Base-by-base conservation (phyloP, 495 filamentous ascomycete genomes). In the Neurospora hispaniola region DNA sequence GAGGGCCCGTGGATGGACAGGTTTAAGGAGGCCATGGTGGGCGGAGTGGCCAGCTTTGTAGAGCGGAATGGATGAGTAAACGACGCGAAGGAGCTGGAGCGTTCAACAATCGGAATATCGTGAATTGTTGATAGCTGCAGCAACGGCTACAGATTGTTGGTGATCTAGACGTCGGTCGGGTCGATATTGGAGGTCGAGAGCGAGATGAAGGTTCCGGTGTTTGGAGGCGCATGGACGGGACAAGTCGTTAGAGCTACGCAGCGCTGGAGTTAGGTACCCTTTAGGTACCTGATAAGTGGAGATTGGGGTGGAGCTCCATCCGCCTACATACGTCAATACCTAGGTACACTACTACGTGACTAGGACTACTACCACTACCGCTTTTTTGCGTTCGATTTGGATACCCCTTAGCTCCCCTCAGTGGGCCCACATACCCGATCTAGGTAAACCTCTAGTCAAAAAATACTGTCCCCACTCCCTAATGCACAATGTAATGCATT, bases 1-100 rank as follows among this genome's bases (percentile, higher is more conserved):
- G 94, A 95, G 43, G 94, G 90, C 27, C 96, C 94, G 82, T 98
- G 94, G 81, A 87, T 87, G 71, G 94, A 97, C 73, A 93, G 85
- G 80, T 99, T 98, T 75, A 99, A 89, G 69, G 94, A 91, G 42
- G 96, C 92, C 96, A 99, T 99, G 59, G 75, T 76, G 70, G 66
- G 41, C 75, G 39, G 68, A 44, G 62, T 70, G 48, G 69, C 38
- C 69, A 44, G 35, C 39, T 40, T 35, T 42, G 44, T n/a, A 16
- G 44, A 59, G 31, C 41, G 31, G 44, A 46, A 59, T 66, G 70
- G 43, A 59, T 68, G 44, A 44, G 31, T 38, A 42, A 27, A 68
- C 18, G 39, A 42, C 18, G 18, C 38, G 20, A 68, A 68, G 70
- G 16, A 68, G 23, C 23, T 35, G 16, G 43, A 44, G 59, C 18